phyloP scores from a whole-genome alignment of 1,139 yeast species.

The Zygosaccharomyces sapae region DNA sequence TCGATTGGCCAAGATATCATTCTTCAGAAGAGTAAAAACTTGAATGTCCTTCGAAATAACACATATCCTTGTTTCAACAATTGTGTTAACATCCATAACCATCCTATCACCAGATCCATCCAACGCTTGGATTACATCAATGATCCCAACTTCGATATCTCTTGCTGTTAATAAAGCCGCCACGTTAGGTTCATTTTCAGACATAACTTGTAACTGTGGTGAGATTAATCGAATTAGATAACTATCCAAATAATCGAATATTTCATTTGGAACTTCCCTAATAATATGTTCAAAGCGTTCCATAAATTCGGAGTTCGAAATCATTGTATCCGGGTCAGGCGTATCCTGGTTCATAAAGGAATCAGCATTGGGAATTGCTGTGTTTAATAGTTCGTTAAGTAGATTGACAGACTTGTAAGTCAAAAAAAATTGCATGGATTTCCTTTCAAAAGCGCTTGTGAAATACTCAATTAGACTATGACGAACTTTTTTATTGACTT shows the following conservation, averaged over 20 bases:
- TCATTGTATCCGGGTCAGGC: slow-evolving; percentile 20
- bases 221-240: slow-evolving; percentile 65
- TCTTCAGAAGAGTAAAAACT: slow-evolving; percentile 56
- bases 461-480: slow-evolving; percentile 57
- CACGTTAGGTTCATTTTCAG: slow-evolving; percentile 57
- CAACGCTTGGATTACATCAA: slow-evolving; percentile 39
- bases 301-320: slow-evolving; percentile 34
- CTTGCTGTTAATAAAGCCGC: slow-evolving; percentile 65
- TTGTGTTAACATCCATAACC: slow-evolving; percentile 41
- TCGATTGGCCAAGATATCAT: slow-evolving; percentile 40
- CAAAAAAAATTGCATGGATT: slow-evolving; percentile 56
- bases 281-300: slow-evolving; percentile 51
- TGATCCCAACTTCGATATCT: slow-evolving; percentile 64
- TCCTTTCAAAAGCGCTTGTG: slow-evolving; percentile 55
- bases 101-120: slow-evolving; percentile 44
- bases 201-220: slow-evolving; percentile 78
- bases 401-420: slow-evolving; percentile 69
- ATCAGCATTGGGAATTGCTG: slow-evolving; percentile 20
- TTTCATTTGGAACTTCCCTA: slow-evolving; percentile 40
- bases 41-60: slow-evolving; percentile 65
- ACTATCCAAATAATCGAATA: slow-evolving; percentile 53
- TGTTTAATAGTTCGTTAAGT: slow-evolving; percentile 48
- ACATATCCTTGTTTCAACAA: slow-evolving; percentile 70
- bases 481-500: slow-evolving; percentile 64
- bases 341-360: slow-evolving; percentile 21